Percentiles rank a stretch among this genome's conserved stretches.
Evolutionary conservation across 495 filamentous ascomycete genomes (phyloP).

Genomic region (Penicillium bovifimosum): DNA sequence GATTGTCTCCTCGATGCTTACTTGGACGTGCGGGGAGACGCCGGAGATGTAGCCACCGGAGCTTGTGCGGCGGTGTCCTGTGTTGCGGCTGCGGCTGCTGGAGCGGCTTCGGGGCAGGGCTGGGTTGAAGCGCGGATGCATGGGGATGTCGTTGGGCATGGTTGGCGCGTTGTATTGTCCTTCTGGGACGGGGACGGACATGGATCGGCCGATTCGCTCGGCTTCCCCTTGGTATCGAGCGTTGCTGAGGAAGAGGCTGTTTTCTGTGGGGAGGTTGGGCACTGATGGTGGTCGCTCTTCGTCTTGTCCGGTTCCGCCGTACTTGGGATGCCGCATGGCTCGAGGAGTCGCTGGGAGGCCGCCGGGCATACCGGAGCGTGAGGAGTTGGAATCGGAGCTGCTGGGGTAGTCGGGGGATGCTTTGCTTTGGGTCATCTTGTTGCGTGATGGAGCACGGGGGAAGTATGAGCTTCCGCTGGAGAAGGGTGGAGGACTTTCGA

Average conservation of each 20-base stretch:
- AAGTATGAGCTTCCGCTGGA: constrained; percentile 37
- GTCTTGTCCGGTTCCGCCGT: constrained; percentile 50
- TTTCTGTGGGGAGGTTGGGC: constrained; percentile 55
- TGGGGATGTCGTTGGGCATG: constrained; percentile 43
- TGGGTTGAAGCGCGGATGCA: constrained; percentile 54
- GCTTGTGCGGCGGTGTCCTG: constrained; percentile 34
- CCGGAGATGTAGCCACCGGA: constrained; percentile 27
- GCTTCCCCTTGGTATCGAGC: constrained; percentile 61
- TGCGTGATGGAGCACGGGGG: constrained; percentile 36
- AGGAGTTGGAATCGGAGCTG: constrained; percentile 39
- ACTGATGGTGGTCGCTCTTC: constrained; percentile 56
- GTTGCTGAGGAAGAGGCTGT: constrained; percentile 48
- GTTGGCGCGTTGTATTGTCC: constrained; percentile 38
- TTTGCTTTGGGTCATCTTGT: constrained; percentile 34
- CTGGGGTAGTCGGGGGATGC: constrained; percentile 43
- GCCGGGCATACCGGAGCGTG: constrained; percentile 40
- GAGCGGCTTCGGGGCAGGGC: constrained; percentile 47
- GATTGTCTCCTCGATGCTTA: constrained; percentile 65
- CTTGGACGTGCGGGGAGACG: constrained; percentile 31
- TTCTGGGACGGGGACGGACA: constrained; percentile 68
- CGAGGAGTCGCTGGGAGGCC: constrained; percentile 79
- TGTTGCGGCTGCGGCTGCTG: constrained; percentile 33
- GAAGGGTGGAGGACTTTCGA: constrained; percentile 30
- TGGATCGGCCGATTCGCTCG: constrained; percentile 54
- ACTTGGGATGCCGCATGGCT: constrained; percentile 75